Evolutionary conservation across 208 protist genomes (phyloP).

Genomic region (Porcisia hertigi): DNA sequence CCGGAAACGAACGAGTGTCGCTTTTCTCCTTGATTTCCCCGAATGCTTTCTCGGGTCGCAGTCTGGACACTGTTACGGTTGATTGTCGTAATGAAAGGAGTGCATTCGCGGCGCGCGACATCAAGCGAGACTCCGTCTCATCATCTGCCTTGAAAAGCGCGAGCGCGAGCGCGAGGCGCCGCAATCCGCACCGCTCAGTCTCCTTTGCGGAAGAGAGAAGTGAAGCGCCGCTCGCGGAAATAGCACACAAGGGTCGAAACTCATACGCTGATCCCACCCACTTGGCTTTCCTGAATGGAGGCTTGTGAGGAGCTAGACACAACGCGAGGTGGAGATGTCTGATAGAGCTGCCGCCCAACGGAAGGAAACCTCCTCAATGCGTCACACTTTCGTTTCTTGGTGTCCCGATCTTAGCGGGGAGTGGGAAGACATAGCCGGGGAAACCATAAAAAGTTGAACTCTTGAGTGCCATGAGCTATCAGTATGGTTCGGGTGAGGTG

Average conservation of each 20-base stretch:
- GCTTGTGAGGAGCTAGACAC: neutral
- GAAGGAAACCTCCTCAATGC: neutral
- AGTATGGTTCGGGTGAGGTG: too few species aligned
- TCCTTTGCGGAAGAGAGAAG: constrained; percentile 19
- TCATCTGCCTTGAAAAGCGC: constrained; percentile 20
- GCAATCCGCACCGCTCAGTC: constrained; percentile 8
- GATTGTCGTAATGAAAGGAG: neutral
- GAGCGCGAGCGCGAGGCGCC: constrained; percentile 10
- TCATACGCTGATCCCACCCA: constrained; percentile 4
- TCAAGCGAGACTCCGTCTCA: neutral
- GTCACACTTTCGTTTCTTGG: neutral
- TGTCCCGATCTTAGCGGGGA: neutral
- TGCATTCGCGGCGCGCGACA: neutral
- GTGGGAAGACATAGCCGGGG: neutral
- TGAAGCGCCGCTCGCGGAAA: neutral
- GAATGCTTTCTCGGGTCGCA: constrained; percentile 19
- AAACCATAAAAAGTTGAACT: neutral
- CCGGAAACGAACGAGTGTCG: neutral
- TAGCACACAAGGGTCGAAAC: neutral
- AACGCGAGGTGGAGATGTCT: neutral
- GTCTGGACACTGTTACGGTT: neutral
- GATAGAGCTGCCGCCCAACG: neutral
- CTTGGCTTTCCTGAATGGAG: constrained; percentile 6
- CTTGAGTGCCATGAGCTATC: neutral
- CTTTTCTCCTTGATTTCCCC: constrained; percentile 27